These are phyloP conservation scores for Coemansia sp. DNA, from an alignment of 192 early-diverging fungal genomes.

Conservation along the genomic window DNA sequence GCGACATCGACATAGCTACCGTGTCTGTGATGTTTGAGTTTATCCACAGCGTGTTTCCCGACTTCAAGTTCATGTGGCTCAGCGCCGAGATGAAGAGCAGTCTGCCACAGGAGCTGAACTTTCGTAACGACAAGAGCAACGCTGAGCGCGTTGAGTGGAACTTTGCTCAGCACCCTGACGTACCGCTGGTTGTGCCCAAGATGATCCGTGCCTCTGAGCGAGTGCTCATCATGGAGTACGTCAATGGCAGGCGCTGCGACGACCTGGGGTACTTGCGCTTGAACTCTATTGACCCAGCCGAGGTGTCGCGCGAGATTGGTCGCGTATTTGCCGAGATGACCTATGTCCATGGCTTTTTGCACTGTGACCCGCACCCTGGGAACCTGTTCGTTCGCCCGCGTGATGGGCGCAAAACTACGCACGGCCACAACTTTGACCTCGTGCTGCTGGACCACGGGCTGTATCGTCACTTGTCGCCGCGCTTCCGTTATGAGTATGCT, in stretches of 20 bases:
- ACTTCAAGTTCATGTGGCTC: constrained; percentile 92
- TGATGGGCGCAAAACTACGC: constrained; percentile 33
- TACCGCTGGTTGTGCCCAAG: constrained; percentile 71
- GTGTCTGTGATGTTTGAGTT: constrained; percentile 61
- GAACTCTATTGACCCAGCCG: constrained; percentile 70
- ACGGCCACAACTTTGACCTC: constrained; percentile 79
- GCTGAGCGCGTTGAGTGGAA: constrained; percentile 63
- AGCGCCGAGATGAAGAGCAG: constrained; percentile 80
- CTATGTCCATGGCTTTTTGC: constrained; percentile 77
- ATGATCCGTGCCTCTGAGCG: constrained; percentile 74
- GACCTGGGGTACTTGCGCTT: constrained; percentile 65
- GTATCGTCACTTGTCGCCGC: constrained; percentile 71
- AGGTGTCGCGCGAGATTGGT: constrained; percentile 74
- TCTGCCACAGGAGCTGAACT: constrained; percentile 87
- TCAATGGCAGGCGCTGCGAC: constrained; percentile 73
- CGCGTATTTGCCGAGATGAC: constrained; percentile 87
- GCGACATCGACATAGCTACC: constrained; percentile 76
- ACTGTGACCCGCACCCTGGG: constrained; percentile 95
- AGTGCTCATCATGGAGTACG: constrained; percentile 87
- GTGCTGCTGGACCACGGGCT: constrained; percentile 88
- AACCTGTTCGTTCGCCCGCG: constrained; percentile 74
- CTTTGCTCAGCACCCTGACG: constrained; percentile 53
- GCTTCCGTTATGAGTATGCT: constrained; percentile 81
- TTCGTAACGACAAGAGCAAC: constrained; percentile 76
- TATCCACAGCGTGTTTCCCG: constrained; percentile 74